A percentile compares a stretch with the other conserved stretches of the same genome.
Conservation (phyloP, 1,139 yeast species). For the Pichia sp. region DNA sequence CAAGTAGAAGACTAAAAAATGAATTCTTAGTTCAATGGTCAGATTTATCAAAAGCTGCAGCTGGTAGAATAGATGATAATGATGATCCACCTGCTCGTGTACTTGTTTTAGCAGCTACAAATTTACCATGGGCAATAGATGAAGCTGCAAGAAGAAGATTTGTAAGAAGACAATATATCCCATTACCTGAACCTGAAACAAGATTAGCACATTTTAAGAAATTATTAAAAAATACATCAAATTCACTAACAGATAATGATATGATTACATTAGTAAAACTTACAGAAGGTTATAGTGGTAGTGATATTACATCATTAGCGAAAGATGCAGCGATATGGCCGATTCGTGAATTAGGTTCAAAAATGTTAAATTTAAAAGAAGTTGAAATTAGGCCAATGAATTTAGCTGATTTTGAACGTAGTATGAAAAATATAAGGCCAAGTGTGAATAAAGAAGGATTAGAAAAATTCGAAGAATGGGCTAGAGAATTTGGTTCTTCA, state of each 20-base stretch:
- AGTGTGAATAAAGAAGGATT: constrained; percentile 87
- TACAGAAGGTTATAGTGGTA: constrained; percentile 67
- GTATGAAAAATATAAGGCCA: constrained; percentile 82
- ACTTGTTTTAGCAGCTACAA: constrained; percentile 90
- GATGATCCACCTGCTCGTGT: constrained; percentile 65
- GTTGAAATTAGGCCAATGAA: constrained; percentile 80
- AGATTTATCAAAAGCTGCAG: constrained; percentile 76
- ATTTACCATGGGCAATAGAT: constrained; percentile 96
- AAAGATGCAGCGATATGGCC: constrained; percentile 99
- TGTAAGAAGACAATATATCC: constrained; percentile 89
- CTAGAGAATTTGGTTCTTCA: constrained; percentile 79
- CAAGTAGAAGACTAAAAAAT: constrained; percentile 84
- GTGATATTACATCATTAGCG: constrained; percentile 91
- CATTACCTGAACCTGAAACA: constrained; percentile 85
- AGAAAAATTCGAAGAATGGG: constrained; percentile 82
- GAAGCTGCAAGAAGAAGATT: constrained; percentile 97
- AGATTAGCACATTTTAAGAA: constrained; percentile 66
- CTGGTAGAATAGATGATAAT: constrained; percentile 64
- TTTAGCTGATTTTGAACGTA: constrained; percentile 66
- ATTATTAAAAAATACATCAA: constrained; percentile 69
- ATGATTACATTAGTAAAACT: constrained; percentile 48
- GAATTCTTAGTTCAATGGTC: constrained; percentile 97
- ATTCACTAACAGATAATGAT: constrained; percentile 61
- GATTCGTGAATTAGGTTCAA: constrained; percentile 81
- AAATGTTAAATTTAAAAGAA: constrained; percentile 74